Evolutionary conservation across 768 basidiomycete species (phyloP).

Genomic region (Boletus edulis): DNA sequence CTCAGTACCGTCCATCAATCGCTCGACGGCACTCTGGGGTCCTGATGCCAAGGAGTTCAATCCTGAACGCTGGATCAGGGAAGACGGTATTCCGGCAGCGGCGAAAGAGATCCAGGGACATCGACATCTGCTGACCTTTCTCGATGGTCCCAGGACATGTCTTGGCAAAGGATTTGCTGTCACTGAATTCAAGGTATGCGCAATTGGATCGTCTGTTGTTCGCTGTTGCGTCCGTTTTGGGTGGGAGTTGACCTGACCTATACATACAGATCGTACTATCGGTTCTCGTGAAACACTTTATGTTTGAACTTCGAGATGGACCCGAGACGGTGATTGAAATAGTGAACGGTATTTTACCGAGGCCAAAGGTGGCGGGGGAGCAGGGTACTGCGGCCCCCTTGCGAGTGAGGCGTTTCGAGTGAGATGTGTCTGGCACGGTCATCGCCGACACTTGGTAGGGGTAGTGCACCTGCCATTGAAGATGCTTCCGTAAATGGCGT

Average conservation of each 20-base stretch:
- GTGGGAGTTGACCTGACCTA: no score
- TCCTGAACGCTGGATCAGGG: conserved; percentile 61
- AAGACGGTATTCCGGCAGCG: conserved; percentile 22
- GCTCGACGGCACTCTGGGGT: conserved; percentile 59
- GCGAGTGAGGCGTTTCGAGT: conserved; percentile 5
- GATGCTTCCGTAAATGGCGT: no score
- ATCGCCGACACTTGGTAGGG: not conserved
- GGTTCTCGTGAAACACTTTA: conserved; percentile 37
- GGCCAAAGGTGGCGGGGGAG: conserved; percentile 24
- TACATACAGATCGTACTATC: conserved; percentile 39
- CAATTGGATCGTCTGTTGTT: no score
- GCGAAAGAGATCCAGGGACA: conserved; percentile 49
- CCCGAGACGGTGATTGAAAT: conserved; percentile 13
- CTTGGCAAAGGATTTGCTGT: conserved; percentile 13
- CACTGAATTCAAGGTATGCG: not conserved
- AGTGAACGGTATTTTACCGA: conserved; percentile 11
- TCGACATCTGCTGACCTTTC: conserved; percentile 49
- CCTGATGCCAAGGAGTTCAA: conserved; percentile 53
- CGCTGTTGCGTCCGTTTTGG: no score
- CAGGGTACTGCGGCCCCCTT: conserved; percentile 15
- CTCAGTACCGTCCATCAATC: conserved; percentile 47
- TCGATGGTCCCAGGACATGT: conserved; percentile 48
- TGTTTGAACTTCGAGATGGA: conserved; percentile 23
- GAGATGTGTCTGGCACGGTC: conserved; percentile 14
- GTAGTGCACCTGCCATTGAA: no score